Evolutionary conservation across 1,139 yeast genomes (phyloP), one percentile per base, ranked within the genome.

Genomic region (Geotrichum carabidarum): DNA sequence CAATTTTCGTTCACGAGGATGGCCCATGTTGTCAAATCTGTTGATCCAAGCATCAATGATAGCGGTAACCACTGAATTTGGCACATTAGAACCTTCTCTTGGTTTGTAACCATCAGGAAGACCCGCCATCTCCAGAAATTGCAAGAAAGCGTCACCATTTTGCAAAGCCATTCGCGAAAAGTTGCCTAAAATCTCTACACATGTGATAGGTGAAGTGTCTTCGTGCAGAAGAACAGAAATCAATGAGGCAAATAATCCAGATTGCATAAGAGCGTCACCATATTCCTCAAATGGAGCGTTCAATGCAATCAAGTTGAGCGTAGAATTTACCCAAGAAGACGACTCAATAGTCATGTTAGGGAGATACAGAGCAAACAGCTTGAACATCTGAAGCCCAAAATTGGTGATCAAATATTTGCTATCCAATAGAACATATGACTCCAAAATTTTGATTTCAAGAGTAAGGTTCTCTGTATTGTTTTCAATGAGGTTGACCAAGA

Each of bases 401-500:
- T 53, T 58, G n/a, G 50, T 32, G 11, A 56, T 34, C 17, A 53
- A 41, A 27, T 37, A 53, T 9, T 50, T 51, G 8, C 84, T 82
- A 7, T 81, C 71, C 32, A 88, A 68, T 43, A 89, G 71, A 0
- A 84, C 68, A 68, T 90, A 91, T 59, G 93, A 83, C 67, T 93
- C 80, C 11, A 86, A 68, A 11, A 91, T 81, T 18, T 83, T 80
- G 45, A 91, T 68, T 18, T 87, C 76, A 4, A 81, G 72, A 0
- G 91, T 86, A 49, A 93, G 71, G 30, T 86, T 81, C 66, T 93
- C 99, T 0, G 97, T 86, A 50, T 86, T 81, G 55, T 80, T 79
- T 57, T 78, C 67, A 5, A 71, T 52, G 78, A 84, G 84, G 52
- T 75, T 72, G 1, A 79, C 69, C 18, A 82, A 65, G 55, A 80